A percentile compares a stretch with the other conserved stretches of the same genome.
Conservation (phyloP, 2,329 filamentous ascomycete species). For the Colletotrichum eleusines region DNA sequence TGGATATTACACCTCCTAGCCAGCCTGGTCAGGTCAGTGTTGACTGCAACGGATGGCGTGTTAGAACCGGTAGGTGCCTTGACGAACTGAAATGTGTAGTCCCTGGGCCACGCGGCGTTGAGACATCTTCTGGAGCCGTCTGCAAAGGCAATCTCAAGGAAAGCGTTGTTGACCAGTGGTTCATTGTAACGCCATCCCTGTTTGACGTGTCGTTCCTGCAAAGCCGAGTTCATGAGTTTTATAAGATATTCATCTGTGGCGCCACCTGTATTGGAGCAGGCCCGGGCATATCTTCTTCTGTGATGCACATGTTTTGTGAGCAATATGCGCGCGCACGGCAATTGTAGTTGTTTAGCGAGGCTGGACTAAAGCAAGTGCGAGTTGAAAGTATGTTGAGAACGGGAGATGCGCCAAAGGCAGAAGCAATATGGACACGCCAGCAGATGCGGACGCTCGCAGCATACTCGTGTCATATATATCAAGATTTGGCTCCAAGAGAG, state of each 20-base stretch:
- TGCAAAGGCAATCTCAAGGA: slow-evolving; percentile 27
- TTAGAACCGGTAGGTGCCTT: neutral
- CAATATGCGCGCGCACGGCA: neutral
- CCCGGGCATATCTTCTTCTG: neutral
- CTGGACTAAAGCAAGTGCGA: neutral
- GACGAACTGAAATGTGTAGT: slow-evolving; percentile 17
- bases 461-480: neutral
- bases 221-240: slow-evolving; percentile 33
- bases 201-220: slow-evolving; percentile 24
- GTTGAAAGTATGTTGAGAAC: neutral
- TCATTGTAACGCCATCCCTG: slow-evolving; percentile 24
- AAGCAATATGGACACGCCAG: neutral
- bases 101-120: slow-evolving; percentile 20
- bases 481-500: neutral
- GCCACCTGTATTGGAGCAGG: neutral
- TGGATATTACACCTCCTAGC: slow-evolving; percentile 3
- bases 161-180: neutral
- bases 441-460: neutral
- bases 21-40: slow-evolving; percentile 26
- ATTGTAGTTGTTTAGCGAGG: neutral
- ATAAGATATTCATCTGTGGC: slow-evolving; percentile 3
- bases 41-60: neutral
- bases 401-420: too few species aligned
- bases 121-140: neutral
- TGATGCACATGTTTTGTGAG: neutral